Evolutionary conservation across 805 yeast genomes (phyloP).

Genomic region (Myxozyma melibiosi): DNA sequence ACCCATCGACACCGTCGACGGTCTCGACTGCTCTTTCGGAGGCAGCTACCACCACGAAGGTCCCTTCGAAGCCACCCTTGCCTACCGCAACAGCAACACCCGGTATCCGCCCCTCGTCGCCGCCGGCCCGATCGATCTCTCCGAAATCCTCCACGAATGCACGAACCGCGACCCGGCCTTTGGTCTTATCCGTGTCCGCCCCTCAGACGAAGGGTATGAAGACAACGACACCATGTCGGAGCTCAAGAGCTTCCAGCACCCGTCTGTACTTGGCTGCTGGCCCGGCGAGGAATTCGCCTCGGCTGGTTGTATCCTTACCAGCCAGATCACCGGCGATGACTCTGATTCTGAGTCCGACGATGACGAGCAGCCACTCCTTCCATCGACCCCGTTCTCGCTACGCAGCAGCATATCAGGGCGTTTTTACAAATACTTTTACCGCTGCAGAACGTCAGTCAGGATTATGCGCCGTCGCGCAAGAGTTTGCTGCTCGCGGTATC

Average conservation of each 20-base stretch:
- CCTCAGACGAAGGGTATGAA: not conserved
- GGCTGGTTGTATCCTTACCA: not conserved
- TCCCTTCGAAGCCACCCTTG: slow-evolving; percentile 8
- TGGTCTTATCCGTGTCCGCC: not conserved
- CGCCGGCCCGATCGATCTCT: too few relatives aligned
- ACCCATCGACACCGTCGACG: slow-evolving; percentile 11
- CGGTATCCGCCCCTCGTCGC: slow-evolving; percentile 8
- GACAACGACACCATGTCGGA: not conserved
- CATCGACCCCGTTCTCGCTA: too few relatives aligned
- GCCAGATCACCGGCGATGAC: not conserved
- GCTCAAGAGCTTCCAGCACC: slow-evolving; percentile 2
- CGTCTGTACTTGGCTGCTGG: slow-evolving; percentile 3
- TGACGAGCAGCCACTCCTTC: too few relatives aligned
- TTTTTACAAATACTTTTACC: too few relatives aligned
- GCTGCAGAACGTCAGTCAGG: too few relatives aligned
- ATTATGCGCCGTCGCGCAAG: too few relatives aligned
- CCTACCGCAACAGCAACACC: slow-evolving; percentile 1
- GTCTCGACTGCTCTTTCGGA: slow-evolving; percentile 12
- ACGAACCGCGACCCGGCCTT: not conserved
- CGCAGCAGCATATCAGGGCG: too few relatives aligned
- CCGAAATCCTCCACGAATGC: not conserved
- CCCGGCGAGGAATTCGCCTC: slow-evolving; percentile 12
- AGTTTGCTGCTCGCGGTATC: too few relatives aligned
- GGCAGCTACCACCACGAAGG: slow-evolving; percentile 13
- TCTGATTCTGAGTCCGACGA: too few relatives aligned